phyloP scores from a whole-genome alignment of 768 basidiomycete species.

The Termitomyces sp. region DNA sequence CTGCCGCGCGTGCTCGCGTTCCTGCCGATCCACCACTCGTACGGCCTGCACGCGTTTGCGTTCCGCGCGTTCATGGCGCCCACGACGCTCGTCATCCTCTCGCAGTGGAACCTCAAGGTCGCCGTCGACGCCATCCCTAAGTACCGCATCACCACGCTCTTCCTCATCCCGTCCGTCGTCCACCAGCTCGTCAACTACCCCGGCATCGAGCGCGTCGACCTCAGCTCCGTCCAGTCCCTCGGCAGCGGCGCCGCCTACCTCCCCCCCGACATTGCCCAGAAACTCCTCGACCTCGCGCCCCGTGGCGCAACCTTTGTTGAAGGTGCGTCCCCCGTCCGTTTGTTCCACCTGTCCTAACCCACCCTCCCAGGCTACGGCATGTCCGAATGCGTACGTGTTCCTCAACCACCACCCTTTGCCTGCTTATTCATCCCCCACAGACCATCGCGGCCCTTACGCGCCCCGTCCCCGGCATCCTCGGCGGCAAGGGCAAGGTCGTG shows the following conservation, averaged over 20 bases:
- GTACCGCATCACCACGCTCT: constrained; percentile 50
- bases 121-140: constrained; percentile 51
- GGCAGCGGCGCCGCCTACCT: constrained; percentile 63
- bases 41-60: constrained; percentile 48
- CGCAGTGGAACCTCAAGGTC: constrained; percentile 51
- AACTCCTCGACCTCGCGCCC: constrained; percentile 31
- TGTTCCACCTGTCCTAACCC: not conserved
- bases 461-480: constrained; percentile 39
- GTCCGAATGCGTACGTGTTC: constrained; percentile 52
- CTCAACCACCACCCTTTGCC: not conserved
- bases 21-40: constrained; percentile 65
- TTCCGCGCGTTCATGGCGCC: constrained; percentile 45
- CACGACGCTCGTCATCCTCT: constrained; percentile 46
- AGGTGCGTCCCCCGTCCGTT: constrained; percentile 27
- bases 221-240: constrained; percentile 41
- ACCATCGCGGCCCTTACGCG: constrained; percentile 46
- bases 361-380: constrained; percentile 55
- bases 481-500: constrained; percentile 32
- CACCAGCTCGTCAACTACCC: constrained; percentile 63
- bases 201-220: constrained; percentile 38
- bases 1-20: constrained; percentile 47
- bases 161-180: constrained; percentile 56
- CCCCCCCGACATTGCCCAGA: constrained; percentile 45
- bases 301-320: constrained; percentile 28
- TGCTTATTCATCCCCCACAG: constrained; percentile 22